Evolutionary conservation across 1,284 basidiomycete genomes (phyloP).

Genomic region (Coriolopsis trogii): DNA sequence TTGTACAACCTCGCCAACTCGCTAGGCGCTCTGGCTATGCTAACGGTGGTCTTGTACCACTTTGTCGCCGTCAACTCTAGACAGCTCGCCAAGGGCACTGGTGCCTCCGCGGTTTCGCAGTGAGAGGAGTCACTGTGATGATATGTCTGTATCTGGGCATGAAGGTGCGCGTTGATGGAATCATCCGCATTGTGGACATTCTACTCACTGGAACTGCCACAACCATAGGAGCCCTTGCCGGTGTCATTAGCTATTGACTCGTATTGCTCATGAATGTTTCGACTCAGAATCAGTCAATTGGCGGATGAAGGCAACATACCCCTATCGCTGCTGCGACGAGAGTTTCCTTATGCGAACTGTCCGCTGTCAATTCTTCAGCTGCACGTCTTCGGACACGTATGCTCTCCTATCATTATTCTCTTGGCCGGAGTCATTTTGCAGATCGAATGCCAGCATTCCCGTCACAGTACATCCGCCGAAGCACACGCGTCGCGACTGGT

Average conservation of each 20-base stretch:
- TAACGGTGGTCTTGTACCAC: slow-evolving; percentile 85
- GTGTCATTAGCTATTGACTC: not conserved
- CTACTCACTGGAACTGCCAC: not conserved
- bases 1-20: slow-evolving; percentile 84
- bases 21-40: slow-evolving; percentile 81
- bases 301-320: not conserved
- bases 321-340: not conserved
- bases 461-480: no score
- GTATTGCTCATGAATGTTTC: not conserved
- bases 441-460: no score
- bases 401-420: slow-evolving; percentile 5
- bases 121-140: not conserved
- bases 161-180: not conserved
- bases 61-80: slow-evolving; percentile 83
- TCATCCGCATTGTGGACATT: not conserved
- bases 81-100: slow-evolving; percentile 37
- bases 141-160: not conserved
- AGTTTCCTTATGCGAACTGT: not conserved
- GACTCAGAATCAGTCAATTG: not conserved
- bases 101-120: slow-evolving; percentile 6
- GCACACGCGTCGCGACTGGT: no score
- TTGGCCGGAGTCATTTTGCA: no score
- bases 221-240: not conserved
- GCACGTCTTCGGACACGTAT: slow-evolving; percentile 1
- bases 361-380: not conserved